Base-by-base conservation (phyloP, 2,329 filamentous ascomycete genomes). In the Emydomyces testavorans region DNA sequence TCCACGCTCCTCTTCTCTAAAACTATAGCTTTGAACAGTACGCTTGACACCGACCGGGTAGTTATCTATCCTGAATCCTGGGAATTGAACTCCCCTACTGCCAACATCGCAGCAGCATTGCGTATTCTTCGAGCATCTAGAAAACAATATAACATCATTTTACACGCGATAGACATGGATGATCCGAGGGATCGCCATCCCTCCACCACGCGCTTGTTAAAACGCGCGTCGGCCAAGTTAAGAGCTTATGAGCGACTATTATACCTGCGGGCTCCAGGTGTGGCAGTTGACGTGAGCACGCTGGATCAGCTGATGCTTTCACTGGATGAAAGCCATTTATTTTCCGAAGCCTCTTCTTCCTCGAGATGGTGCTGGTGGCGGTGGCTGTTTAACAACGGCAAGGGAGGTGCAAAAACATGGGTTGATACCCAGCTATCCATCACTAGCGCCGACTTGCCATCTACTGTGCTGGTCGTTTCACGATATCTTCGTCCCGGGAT, bases 41-140 rank as follows among this genome's bases (percentile, higher is more conserved):
- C 61, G 4, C 58, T 53, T 11, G 48, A 65, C 20, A 60, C 66
- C 31, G 67, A 70, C 31, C 64, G 66, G 8, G 56, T 72, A n/a
- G 65, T 71, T 40, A 63, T 72, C 53, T 72, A 72, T 52, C 69
- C 69, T 6, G 58, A 63, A 48, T 64, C 67, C 51, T 71, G 69
- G 69, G 69, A 71, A 46, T 45, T 54, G 13, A 36, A 59, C 58
- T 55, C 54, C 54, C 23, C 50, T 53, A 18, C 55, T 0, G 55
- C 60, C 26, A 53, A 57, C 1, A 56, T 66, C 40, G 52, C 59
- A 1, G 56, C 55, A 11, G 65, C 66, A 0, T 54, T 71, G 18
- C 60, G 60, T 1, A 57, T 66, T 23, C 61, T 71, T 28, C 63
- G 63, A 40, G 53, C 60, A 11, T 61, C 68, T 3, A 65, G 66